A percentile compares a stretch with the other conserved stretches of the same genome.
phyloP scores from a whole-genome alignment of 2,329 filamentous ascomycete species.

The Myotisia sp. region DNA sequence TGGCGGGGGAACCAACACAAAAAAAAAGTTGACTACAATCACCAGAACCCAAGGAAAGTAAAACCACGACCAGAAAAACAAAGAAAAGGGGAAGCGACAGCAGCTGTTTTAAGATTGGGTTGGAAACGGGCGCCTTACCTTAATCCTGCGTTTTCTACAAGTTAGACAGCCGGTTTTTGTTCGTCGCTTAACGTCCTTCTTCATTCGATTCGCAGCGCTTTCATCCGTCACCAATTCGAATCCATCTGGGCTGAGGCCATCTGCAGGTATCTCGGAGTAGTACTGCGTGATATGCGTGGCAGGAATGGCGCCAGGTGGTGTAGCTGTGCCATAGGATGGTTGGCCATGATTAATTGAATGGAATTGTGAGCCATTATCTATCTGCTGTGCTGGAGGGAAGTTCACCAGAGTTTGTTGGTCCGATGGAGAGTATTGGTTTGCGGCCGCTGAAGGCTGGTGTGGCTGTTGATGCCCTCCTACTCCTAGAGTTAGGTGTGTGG shows the following conservation, averaged over 20 bases:
- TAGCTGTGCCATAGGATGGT: not conserved
- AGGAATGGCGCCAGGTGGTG: not conserved
- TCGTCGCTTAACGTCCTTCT: conserved; percentile 60
- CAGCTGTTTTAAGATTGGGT: not conserved
- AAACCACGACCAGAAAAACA: not conserved
- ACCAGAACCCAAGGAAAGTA: not conserved
- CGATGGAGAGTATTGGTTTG: conserved; percentile 17
- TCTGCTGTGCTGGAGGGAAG: conserved; percentile 21
- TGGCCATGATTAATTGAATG: conserved; percentile 9
- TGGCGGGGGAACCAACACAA: conserved; percentile 4
- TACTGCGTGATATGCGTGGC: conserved; percentile 32
- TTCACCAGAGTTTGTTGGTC: conserved; percentile 18
- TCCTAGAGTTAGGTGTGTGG: no score
- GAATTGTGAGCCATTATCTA: conserved; percentile 18
- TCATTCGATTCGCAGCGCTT: conserved; percentile 44
- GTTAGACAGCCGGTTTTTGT: conserved; percentile 61
- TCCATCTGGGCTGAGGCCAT: conserved; percentile 34
- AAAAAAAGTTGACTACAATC: conserved; percentile 1
- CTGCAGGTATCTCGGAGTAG: conserved; percentile 27
- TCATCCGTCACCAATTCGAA: conserved; percentile 37
- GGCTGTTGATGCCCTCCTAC: no score
- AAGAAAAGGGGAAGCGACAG: not conserved
- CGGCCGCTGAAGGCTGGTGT: conserved; percentile 9
- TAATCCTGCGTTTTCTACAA: conserved; percentile 54
- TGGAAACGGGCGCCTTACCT: conserved; percentile 39